Conservation (phyloP, 1,284 basidiomycete species). For the Sanghuangporus baumii region DNA sequence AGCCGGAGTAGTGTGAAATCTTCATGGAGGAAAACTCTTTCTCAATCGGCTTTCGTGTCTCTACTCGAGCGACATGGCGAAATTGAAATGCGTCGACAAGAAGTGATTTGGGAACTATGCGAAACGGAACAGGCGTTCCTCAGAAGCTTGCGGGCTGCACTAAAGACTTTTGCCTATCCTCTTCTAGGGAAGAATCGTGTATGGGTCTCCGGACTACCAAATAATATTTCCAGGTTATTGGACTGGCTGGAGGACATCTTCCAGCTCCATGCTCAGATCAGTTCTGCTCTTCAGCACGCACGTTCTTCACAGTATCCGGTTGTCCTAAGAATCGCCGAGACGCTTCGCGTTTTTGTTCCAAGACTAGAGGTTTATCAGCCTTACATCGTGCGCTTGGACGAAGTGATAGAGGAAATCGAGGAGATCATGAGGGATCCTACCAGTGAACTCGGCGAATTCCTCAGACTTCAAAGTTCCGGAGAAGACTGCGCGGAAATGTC, state of each 20-base stretch:
- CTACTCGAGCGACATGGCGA: constrained; percentile 33
- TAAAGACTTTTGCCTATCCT: constrained; percentile 69
- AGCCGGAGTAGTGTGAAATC: constrained; percentile 4
- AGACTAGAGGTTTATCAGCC: constrained; percentile 79
- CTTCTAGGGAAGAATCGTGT: constrained; percentile 63
- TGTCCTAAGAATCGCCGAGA: constrained; percentile 49
- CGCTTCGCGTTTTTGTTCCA: constrained; percentile 54
- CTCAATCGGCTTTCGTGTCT: constrained; percentile 23
- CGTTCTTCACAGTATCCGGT: constrained; percentile 40
- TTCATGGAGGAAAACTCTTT: constrained; percentile 19
- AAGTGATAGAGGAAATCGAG: constrained; percentile 51
- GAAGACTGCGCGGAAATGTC: constrained; percentile 53
- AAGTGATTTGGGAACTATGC: constrained; percentile 62
- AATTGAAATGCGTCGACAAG: constrained; percentile 56
- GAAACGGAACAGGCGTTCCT: constrained; percentile 69
- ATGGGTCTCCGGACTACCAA: constrained; percentile 79
- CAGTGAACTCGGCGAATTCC: constrained; percentile 80
- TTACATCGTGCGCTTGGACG: constrained; percentile 71
- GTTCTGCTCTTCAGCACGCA: constrained; percentile 42
- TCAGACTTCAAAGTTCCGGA: constrained; percentile 63
- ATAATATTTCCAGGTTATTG: constrained; percentile 62
- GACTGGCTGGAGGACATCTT: constrained; percentile 85
- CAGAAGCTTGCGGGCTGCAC: constrained; percentile 53
- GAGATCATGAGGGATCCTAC: constrained; percentile 44
- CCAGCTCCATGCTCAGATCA: constrained; percentile 65